phyloP scores from a whole-genome alignment of 2,329 filamentous ascomycete genomes.

The Sporothrix schenckii region DNA sequence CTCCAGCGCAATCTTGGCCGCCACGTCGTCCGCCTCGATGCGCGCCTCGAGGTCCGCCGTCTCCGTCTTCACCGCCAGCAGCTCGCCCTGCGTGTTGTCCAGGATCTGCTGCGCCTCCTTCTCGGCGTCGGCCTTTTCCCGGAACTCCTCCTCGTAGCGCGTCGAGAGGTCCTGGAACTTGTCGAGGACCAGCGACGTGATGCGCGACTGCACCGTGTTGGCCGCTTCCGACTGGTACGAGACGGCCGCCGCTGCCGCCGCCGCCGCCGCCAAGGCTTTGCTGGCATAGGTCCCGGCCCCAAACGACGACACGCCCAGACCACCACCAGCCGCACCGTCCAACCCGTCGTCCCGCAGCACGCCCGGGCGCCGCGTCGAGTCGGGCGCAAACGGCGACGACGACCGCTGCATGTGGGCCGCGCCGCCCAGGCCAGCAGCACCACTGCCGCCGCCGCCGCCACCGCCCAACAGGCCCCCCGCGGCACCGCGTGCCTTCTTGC shows the following conservation, averaged over 20 bases:
- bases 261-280: background rate
- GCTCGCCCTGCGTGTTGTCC: conserved; percentile 68
- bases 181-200: conserved; percentile 69
- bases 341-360: conserved; percentile 56
- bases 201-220: conserved; percentile 68
- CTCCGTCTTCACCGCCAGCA: conserved; percentile 62
- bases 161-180: conserved; percentile 71
- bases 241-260: conserved; percentile 47
- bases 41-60: conserved; percentile 60
- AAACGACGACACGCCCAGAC: conserved; percentile 35
- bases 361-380: conserved; percentile 59
- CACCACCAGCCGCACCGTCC: conserved; percentile 41
- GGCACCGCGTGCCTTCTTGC: conserved; percentile 65
- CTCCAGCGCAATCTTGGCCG: conserved; percentile 55
- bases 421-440: background rate
- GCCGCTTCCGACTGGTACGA: conserved; percentile 66
- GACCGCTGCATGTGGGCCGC: conserved; percentile 60
- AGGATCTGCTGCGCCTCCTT: conserved; percentile 68
- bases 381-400: conserved; percentile 70
- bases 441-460: background rate
- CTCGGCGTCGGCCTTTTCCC: conserved; percentile 71
- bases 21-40: conserved; percentile 59
- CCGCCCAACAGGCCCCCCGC: background rate
- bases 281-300: background rate
- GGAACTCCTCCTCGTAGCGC: conserved; percentile 74